These are phyloP conservation scores for Candida tallmaniae DNA, from an alignment of 805 yeast genomes.

Conservation along the genomic window DNA sequence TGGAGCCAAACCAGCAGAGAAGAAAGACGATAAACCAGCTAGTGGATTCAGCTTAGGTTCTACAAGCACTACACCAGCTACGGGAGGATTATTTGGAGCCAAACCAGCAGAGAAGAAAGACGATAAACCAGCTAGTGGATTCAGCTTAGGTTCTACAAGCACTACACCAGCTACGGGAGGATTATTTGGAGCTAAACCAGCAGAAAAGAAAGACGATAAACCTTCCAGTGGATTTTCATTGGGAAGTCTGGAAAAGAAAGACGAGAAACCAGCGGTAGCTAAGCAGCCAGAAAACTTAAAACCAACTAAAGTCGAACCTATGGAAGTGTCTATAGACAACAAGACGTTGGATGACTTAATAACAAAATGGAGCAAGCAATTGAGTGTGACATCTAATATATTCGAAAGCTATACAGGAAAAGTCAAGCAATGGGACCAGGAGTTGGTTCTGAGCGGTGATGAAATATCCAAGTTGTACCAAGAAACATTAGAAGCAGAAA, in stretches of 20 bases:
- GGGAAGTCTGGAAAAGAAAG: constrained; percentile 17
- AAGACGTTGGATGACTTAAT: constrained; percentile 91
- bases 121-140: constrained; percentile 16
- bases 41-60: constrained; percentile 9
- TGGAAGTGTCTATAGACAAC: constrained; percentile 76
- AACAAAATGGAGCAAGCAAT: constrained; percentile 87
- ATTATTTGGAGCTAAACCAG: constrained; percentile 9
- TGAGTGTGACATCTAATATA: constrained; percentile 65
- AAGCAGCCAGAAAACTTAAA: constrained; percentile 19
- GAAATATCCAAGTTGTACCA: constrained; percentile 73
- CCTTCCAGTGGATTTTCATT: constrained; percentile 15
- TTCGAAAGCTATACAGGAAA: constrained; percentile 73
- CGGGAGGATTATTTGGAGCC: constrained; percentile 21
- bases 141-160: constrained; percentile 14
- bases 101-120: constrained; percentile 22
- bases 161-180: too few relatives aligned
- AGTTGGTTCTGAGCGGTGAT: constrained; percentile 79
- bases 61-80: neutral
- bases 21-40: constrained; percentile 14
- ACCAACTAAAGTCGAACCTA: constrained; percentile 56
- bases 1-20: constrained; percentile 17
- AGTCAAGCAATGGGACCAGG: constrained; percentile 81
- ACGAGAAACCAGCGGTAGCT: constrained; percentile 10
- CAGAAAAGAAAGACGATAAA: constrained; percentile 16
- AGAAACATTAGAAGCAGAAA: constrained; percentile 79